Evolutionary conservation across 169 alveolate genomes (phyloP), one percentile per base, ranked within the genome.

Genomic region (Miamiensis avidus): DNA sequence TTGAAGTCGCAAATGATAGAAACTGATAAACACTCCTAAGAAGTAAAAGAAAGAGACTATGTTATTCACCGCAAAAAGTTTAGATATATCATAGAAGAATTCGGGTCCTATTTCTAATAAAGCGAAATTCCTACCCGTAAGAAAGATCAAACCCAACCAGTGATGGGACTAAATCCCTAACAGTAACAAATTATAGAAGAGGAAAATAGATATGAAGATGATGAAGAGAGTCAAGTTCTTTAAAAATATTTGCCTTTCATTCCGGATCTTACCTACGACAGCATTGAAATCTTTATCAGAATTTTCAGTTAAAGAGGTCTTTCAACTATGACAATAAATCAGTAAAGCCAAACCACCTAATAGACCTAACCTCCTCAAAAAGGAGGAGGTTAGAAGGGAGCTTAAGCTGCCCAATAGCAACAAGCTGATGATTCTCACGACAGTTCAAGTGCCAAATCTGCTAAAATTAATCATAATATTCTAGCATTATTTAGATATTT

Each of bases 401-500:
- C 4, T 11, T 49, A 49, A 49, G 4, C 4, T 11, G 69, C 4
- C 20, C 20, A 49, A 49, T 49, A 49, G 20, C 20, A 49, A 49
- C 20, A 49, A 49, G 4, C 69, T 49, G 4, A 4, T 11, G 20
- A 49, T 49, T n/a, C n/a, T n/a, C 4, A 49, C 4, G 69, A 49
- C 4, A 20, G 4, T 49, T 49, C 69, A 49, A 49, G 20, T 11
- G 69, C 20, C 65, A n/a, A n/a, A n/a, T 29, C 65, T 64, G 84
- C 64, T 29, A 65, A 28, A 49, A 79, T 29, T 49, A 79, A 72
- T 33, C 86, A 82, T 73, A 85, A 85, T 32, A 34, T 78, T 20
- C 31, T 85, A 28, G 89, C 85, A 28, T 78, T 85, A 1, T 79
- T 85, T 34, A 85, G 89, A 85, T 85, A 85, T 64, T 85, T 78